Percentiles rank a stretch among this genome's conserved stretches.
These are phyloP conservation scores for Mycena sanguinolenta DNA, from an alignment of 768 basidiomycete genomes.

Conservation along the genomic window DNA sequence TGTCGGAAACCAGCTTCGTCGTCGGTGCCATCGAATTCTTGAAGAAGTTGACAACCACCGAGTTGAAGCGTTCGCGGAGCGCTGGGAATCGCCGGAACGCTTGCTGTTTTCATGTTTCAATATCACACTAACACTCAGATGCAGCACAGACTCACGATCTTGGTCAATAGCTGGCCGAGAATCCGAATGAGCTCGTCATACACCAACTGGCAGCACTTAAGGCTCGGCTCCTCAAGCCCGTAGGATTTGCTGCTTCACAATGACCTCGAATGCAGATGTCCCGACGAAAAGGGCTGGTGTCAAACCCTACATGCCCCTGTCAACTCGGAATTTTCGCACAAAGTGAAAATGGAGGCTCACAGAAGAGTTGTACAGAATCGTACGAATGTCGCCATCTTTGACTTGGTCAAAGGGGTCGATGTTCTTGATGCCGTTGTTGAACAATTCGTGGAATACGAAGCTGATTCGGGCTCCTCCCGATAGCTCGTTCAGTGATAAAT, in stretches of 20 bases:
- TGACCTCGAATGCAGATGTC: constrained; percentile 97
- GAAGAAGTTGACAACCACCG: constrained; percentile 97
- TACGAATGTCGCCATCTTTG: constrained; percentile 98
- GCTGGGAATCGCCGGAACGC: constrained; percentile 97
- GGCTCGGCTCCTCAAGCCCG: constrained; percentile 92
- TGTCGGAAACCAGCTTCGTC: constrained; percentile 92
- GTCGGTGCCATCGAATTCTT: constrained; percentile 95
- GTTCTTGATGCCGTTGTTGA: constrained; percentile 94
- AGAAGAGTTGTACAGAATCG: constrained; percentile 96
- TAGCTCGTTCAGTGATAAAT: constrained; percentile 93
- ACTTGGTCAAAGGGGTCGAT: constrained; percentile 99
- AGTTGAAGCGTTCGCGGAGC: constrained; percentile 95
- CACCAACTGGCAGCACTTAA: constrained; percentile 95
- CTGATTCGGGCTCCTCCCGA: constrained; percentile 99
- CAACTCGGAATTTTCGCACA: neutral
- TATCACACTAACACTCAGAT: neutral
- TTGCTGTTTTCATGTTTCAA: constrained; percentile 66
- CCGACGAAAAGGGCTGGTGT: constrained; percentile 97
- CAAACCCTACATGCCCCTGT: constrained; percentile 77
- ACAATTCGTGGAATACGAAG: constrained; percentile 98
- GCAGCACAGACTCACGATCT: constrained; percentile 73
- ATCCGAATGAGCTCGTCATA: constrained; percentile 99
- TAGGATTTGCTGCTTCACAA: constrained; percentile 99
- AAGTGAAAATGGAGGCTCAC: constrained; percentile 59
- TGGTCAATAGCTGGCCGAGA: constrained; percentile 88